Base-by-base conservation (phyloP, 2,329 filamentous ascomycete genomes). In the Colletotrichum gigasporum region DNA sequence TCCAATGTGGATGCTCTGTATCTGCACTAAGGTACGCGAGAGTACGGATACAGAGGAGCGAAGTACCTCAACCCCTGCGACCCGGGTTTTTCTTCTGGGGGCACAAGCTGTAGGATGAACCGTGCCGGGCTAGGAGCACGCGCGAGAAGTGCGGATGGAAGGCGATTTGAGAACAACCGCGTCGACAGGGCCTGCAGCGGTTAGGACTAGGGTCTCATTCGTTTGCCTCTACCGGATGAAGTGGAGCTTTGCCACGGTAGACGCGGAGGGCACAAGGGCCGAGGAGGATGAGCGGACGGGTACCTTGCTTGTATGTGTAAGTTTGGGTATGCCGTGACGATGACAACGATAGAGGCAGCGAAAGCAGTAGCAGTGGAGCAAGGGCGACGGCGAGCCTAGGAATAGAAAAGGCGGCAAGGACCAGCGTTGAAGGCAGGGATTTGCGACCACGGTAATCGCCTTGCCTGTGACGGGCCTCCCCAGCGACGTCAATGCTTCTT, bases 181-280 rank as follows among this genome's bases (percentile, higher is more conserved):
- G 48, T 54, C 32, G 44, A 58, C 45, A 63, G 69, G 69, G 67
- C 63, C 68, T 61, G 58, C 71, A 77, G 76, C 77, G 77, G 77
- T 74, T 78, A 78, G 70, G 74, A 76, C 74, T 67, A 73, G 74
- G 75, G 73, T 79, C 73, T 79, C 74, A 78, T 79, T 79, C 76
- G 77, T 69, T 69, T 71, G 48, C 70, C 69, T 72, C 66, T 72
- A 61, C 66, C 68, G 67, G 69, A 65, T 45, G 42, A 28, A 42
- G 66, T 67, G 56, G 67, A 62, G 63, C 48, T 61, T n/a, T n/a
- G 37, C 47, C 45, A 56, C 52, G 35, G 37, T 41, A 66, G 62
- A 65, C 67, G 67, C 66, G 67, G 67, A 44, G 66, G 37, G 51
- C 30, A 30, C 39, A 20, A 28, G 45, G 52, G 37, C 41, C 26